Base-by-base conservation (phyloP, 768 basidiomycete species). In the Lanmaoa rubissima region DNA sequence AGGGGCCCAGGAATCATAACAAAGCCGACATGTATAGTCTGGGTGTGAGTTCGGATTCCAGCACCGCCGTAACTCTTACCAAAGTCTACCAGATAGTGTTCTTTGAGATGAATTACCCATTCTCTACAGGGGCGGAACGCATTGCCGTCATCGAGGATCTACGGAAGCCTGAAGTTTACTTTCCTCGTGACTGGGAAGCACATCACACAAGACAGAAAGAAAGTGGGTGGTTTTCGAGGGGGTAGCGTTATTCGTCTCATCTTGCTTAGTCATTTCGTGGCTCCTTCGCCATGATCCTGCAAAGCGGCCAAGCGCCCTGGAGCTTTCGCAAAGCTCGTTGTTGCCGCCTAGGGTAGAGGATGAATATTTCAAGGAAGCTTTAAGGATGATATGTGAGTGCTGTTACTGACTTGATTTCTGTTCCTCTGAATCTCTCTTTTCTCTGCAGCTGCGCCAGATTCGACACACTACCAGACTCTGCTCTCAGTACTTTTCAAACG, bases 1-100 rank as follows among this genome's bases (percentile, higher is more conserved):
- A 77, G 45, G 75, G 83, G 0, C 85, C 85, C n/a, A 78, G 85
- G 48, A 88, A 92, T 65, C 91, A 92, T 61, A 84, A 78, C 36
- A 96, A 95, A 65, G 94, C 93, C 0, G 95, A 98, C 65, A 87
- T 98, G 82, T 98, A 95, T 68, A 94, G 92, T 69, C 81, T 96
- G 11, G 95, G 94, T 24, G 92, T 93, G 67, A 50, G 86, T 77
- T 34, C 48, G 13, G 19, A 36, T 41, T 51, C n/a, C 4, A 14
- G 3, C 7, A 9, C 10, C 12, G 21, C 16, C 13, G 17, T 53
- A 16, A 14, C 21, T 11, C n/a, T 39, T 19, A 53, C 42, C 5
- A 12, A 58, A 43, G 28, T 39, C 56, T 36, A 26, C 21, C 59
- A 94, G 92, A 86, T 98, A 61, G 94, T 97, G 14, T 97, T 97